Evolutionary conservation across 2,329 filamentous ascomycete species (phyloP).

Genomic region (Metarhizium robertsii): DNA sequence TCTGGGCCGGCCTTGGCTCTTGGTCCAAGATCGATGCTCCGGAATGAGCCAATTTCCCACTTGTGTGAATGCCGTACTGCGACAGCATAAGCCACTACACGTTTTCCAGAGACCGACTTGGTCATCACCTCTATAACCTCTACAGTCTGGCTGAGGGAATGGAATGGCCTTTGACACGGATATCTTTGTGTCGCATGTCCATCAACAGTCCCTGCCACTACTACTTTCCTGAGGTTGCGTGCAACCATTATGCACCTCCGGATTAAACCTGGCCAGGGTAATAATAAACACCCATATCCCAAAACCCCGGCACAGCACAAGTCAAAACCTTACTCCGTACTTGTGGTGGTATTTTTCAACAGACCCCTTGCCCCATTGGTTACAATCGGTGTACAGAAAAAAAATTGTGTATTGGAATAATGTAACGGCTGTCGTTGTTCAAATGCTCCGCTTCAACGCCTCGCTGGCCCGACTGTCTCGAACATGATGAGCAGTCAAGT

Average conservation of each 20-base stretch:
- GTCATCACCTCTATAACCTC: no score
- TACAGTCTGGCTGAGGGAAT: no score
- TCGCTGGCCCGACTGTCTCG: not conserved
- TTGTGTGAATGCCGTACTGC: no score
- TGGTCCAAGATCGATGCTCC: no score
- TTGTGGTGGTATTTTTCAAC: not conserved
- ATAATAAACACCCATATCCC: not conserved
- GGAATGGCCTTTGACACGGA: no score
- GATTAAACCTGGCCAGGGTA: not conserved
- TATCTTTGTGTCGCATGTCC: no score
- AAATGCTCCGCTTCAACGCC: slow-evolving; percentile 9
- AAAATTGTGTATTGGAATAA: not conserved
- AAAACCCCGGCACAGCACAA: not conserved
- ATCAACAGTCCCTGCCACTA: no score
- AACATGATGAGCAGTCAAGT: not conserved
- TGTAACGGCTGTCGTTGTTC: not conserved
- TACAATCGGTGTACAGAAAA: not conserved
- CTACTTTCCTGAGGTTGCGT: no score
- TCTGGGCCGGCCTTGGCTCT: no score
- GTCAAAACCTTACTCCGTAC: not conserved
- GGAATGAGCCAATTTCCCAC: no score
- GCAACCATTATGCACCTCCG: not conserved
- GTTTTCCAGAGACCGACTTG: no score
- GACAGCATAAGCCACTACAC: no score
- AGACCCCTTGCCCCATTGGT: not conserved